Base-by-base conservation (phyloP, 2,329 filamentous ascomycete species). In the Ophiocordyceps australis region DNA sequence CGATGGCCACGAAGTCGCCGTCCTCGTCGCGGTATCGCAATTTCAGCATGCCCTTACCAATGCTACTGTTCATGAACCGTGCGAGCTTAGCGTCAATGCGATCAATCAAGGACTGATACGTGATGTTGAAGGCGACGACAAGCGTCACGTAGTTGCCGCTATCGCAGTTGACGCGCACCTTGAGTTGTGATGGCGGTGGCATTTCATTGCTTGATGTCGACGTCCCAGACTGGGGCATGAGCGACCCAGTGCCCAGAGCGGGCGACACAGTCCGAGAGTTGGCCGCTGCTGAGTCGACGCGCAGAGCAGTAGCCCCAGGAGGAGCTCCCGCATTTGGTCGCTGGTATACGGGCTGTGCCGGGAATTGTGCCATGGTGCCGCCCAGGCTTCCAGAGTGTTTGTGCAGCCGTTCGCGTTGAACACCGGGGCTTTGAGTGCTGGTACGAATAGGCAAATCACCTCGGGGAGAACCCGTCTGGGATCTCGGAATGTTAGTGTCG, bases 91-190 rank as follows among this genome's bases (percentile, higher is more conserved):
- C 82, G 43, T 98, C 89, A 39, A 98, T 94, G 9, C 89, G 78
- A 45, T 95, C 89, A 35, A 89, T 83, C 28, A 98, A 62, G 14
- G 81, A 89, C 37, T 89, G 81, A 51, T 91, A 95, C 21, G 81
- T 77, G 40, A 95, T 95, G 46, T 91, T 93, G 51, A 82, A 91
- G 17, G 82, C 79, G 22, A 93, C 91, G 9, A 98, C 86, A n/a
- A 98, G 64, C 1, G 86, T 94, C 31, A 94, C 77, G 38, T 91
- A 91, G 43, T 85, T 89, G 24, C 78, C 77, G 23, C 52, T 57
- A 31, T 89, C 81, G 44, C 81, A 91, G 43, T 86, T 86, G 30
- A 98, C 83, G 47, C 91, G 92, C 26, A 94, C 85, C 54, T 94
- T 95, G 26, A 98, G 65, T 43, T 95, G 89, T 7, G 79, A 73